phyloP scores from a whole-genome alignment of 2,329 filamentous ascomycete species.

The Nemania sp. region DNA sequence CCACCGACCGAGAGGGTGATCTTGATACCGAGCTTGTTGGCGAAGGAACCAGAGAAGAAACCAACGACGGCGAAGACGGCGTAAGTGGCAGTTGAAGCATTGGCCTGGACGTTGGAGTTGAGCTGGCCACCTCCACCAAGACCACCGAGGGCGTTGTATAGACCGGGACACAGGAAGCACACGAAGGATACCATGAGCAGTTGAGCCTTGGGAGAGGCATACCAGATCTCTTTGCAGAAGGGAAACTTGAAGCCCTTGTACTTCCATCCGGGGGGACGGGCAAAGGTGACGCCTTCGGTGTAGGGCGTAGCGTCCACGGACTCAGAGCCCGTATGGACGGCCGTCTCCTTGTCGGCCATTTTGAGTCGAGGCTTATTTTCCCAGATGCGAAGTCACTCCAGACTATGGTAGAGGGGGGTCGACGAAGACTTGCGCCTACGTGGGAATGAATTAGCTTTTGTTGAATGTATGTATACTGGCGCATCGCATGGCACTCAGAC shows the following conservation, averaged over 20 bases:
- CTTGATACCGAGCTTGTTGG: constrained; percentile 75
- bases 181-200: constrained; percentile 72
- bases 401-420: background rate
- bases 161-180: constrained; percentile 73
- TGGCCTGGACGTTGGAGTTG: constrained; percentile 60
- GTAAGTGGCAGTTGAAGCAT: constrained; percentile 58
- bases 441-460: background rate
- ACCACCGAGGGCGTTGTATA: constrained; percentile 71
- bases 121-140: constrained; percentile 68
- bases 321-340: constrained; percentile 12
- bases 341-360: constrained; percentile 25
- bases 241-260: constrained; percentile 66
- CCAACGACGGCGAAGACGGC: constrained; percentile 61
- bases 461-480: too few species aligned
- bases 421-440: constrained; percentile 4
- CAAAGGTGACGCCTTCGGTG: constrained; percentile 25
- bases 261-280: constrained; percentile 63
- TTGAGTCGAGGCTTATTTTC: constrained; percentile 14
- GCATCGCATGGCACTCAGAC: too few species aligned
- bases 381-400: constrained; percentile 1
- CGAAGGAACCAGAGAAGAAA: constrained; percentile 75
- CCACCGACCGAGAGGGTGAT: constrained; percentile 72
- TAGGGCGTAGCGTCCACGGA: constrained; percentile 26
- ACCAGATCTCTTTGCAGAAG: constrained; percentile 60
- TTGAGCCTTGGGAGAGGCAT: constrained; percentile 74